phyloP scores from a whole-genome alignment of 129 eudicot species.

The Lactuca saligna region DNA sequence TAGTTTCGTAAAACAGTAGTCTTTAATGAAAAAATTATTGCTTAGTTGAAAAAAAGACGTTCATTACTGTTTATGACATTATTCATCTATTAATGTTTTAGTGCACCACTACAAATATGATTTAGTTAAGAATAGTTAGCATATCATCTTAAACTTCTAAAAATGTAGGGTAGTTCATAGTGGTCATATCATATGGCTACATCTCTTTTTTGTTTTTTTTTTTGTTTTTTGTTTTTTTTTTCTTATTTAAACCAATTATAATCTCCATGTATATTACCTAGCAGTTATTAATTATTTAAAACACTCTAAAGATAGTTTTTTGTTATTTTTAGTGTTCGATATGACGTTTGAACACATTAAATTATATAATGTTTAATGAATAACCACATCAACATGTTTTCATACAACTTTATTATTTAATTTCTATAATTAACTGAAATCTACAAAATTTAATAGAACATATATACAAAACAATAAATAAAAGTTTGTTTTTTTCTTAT shows the following conservation, averaged over 20 bases:
- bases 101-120: constrained; percentile 1
- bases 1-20: too few species aligned
- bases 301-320: constrained; percentile 11
- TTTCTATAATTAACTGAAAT: too few species aligned
- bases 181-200: background rate
- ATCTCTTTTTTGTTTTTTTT: background rate
- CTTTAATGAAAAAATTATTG: too few species aligned
- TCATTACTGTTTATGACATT: too few species aligned
- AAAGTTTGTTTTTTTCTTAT: too few species aligned
- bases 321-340: constrained; percentile 13
- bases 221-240: background rate
- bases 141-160: background rate
- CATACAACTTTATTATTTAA: too few species aligned
- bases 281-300: constrained; percentile 3
- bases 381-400: too few species aligned
- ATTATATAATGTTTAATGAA: too few species aligned
- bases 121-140: background rate
- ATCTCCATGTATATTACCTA: background rate
- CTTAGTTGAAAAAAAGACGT: too few species aligned
- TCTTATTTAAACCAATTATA: background rate
- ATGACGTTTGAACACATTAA: too few species aligned
- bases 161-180: constrained; percentile 12
- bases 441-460: too few species aligned
- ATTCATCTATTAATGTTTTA: constrained; percentile 3
- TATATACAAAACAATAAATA: too few species aligned